A percentile compares a stretch with the other conserved stretches of the same genome.
phyloP scores from a whole-genome alignment of 768 basidiomycete species.

The Agaricus sinodeliciosus region DNA sequence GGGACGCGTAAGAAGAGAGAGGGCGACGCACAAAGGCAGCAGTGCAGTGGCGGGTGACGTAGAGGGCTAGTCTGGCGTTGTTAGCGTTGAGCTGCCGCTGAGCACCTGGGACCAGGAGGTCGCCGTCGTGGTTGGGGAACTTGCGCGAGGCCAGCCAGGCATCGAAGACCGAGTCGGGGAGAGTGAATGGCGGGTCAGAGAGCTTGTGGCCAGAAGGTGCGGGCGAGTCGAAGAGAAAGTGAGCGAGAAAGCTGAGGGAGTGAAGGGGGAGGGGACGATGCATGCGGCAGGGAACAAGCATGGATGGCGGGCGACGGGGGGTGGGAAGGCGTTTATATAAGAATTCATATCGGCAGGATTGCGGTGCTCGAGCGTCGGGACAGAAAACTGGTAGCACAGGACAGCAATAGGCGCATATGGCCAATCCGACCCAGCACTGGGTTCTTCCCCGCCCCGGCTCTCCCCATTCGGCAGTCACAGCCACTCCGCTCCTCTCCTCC shows the following conservation, averaged over 20 bases:
- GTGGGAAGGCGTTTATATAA: conserved; percentile 32
- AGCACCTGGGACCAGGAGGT: conserved; percentile 56
- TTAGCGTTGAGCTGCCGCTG: conserved; percentile 53
- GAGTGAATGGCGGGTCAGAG: conserved; percentile 10
- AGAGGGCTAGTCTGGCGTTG: conserved; percentile 52
- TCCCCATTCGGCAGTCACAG: conserved; percentile 3
- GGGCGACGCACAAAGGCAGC: conserved; percentile 42
- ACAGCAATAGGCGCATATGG: conserved; percentile 35
- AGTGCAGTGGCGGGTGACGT: conserved; percentile 46
- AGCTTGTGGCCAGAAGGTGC: conserved; percentile 18
- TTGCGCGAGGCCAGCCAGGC: conserved; percentile 56
- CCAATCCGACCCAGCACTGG: conserved; percentile 34
- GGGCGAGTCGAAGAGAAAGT: conserved; percentile 26
- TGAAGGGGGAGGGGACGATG: conserved; percentile 29
- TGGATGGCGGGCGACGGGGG: conserved; percentile 17
- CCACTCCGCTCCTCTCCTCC: conserved; percentile 2
- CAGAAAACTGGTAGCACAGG: conserved; percentile 28
- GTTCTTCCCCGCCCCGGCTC: conserved; percentile 5
- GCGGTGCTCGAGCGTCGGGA: conserved; percentile 29
- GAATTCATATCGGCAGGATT: conserved; percentile 41
- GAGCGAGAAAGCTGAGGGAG: conserved; percentile 30
- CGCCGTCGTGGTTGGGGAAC: conserved; percentile 38
- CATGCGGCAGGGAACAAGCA: conserved; percentile 29
- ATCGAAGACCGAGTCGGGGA: conserved; percentile 34
- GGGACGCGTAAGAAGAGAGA: conserved; percentile 2